phyloP scores from a whole-genome alignment of 176 grass and related monocot species.

The Aechmea fasciata region DNA sequence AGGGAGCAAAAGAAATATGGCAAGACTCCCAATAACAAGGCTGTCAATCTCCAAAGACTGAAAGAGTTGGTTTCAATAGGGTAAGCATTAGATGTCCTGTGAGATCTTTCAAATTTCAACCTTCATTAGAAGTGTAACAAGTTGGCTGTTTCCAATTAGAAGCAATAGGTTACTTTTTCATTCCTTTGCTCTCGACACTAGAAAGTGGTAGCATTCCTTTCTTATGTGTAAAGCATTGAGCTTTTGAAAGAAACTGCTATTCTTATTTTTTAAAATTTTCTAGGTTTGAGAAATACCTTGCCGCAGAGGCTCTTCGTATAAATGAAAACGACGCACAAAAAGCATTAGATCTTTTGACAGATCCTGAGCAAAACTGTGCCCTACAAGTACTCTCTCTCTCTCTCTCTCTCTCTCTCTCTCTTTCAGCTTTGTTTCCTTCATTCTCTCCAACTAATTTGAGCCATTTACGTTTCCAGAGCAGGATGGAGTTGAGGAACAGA shows the following conservation, averaged over 20 bases:
- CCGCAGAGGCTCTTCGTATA: conserved; percentile 70
- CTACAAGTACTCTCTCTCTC: conserved; percentile 49
- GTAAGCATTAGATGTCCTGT: conserved; percentile 29
- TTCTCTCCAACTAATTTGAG: conserved; percentile 17
- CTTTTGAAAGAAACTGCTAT: background rate
- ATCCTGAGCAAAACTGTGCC: conserved; percentile 71
- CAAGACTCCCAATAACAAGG: conserved; percentile 66
- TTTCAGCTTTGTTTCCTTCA: background rate
- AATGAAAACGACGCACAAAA: conserved; percentile 82
- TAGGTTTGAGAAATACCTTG: conserved; percentile 80
- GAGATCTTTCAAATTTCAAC: background rate
- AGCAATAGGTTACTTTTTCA: too few relatives aligned
- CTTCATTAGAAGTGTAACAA: background rate
- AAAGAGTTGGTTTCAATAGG: conserved; percentile 56
- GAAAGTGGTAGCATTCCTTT: too few relatives aligned
- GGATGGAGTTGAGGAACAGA: conserved; percentile 50
- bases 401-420: conserved; percentile 4
- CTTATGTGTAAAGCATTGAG: too few relatives aligned
- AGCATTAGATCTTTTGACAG: conserved; percentile 81
- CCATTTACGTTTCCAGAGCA: conserved; percentile 23
- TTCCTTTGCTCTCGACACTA: too few relatives aligned
- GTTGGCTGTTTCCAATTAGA: background rate
- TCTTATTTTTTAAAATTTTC: background rate
- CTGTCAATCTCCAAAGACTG: conserved; percentile 72
- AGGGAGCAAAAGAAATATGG: conserved; percentile 82